Conservation (phyloP, 2,329 filamentous ascomycete genomes). For the Aspergillus amoenus region DNA sequence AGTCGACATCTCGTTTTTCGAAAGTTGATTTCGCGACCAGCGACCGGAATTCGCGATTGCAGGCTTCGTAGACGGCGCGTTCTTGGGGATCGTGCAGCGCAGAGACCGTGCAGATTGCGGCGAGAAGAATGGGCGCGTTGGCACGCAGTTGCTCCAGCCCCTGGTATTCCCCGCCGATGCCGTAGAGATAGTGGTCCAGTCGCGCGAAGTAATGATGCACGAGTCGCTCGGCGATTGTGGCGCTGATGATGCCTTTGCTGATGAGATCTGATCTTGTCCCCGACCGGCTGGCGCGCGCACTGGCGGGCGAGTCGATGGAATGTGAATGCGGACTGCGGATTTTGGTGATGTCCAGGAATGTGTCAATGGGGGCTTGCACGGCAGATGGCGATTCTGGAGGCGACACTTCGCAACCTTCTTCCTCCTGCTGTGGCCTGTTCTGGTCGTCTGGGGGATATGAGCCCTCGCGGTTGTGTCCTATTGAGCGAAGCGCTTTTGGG, state of each 20-base stretch:
- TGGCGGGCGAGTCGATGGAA: conserved; percentile 19
- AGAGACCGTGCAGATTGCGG: conserved; percentile 48
- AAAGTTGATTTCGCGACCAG: conserved; percentile 50
- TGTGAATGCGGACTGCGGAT: conserved; percentile 31
- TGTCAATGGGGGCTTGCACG: conserved; percentile 38
- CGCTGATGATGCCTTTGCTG: conserved; percentile 42
- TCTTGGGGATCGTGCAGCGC: conserved; percentile 45
- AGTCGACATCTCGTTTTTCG: conserved; percentile 46
- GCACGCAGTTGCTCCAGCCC: conserved; percentile 41
- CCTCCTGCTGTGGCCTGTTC: not conserved
- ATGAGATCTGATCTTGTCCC: conserved; percentile 40
- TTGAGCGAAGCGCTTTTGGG: conserved; percentile 17
- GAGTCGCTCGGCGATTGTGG: conserved; percentile 45
- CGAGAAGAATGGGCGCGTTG: conserved; percentile 44
- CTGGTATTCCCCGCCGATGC: conserved; percentile 42
- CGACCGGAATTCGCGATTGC: conserved; percentile 48
- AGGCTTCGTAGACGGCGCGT: conserved; percentile 32
- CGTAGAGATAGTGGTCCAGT: conserved; percentile 51
- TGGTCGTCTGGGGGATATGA: not conserved
- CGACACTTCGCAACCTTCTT: conserved; percentile 36
- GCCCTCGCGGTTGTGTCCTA: not conserved
- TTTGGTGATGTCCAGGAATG: conserved; percentile 37
- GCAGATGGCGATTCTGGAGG: conserved; percentile 34
- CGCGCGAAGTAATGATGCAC: conserved; percentile 44
- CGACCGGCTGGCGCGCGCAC: conserved; percentile 1